phyloP scores from a whole-genome alignment of 345 rosid genomes.

The Lagerstroemia speciosa region DNA sequence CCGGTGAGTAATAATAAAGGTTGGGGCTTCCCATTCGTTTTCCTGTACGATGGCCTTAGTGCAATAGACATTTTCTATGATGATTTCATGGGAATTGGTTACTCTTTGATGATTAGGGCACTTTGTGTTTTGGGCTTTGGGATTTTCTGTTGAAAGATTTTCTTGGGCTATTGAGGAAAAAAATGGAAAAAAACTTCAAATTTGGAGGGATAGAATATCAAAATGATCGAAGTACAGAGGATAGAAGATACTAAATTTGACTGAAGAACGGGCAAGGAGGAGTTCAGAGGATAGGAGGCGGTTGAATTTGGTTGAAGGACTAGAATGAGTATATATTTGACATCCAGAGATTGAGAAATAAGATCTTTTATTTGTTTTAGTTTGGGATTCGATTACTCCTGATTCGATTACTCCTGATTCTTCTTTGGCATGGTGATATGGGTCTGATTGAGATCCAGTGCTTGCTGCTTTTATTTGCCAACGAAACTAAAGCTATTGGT shows the following conservation, averaged over 20 bases:
- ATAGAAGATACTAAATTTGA: too few species aligned
- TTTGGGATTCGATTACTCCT: background rate
- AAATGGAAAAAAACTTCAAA: background rate
- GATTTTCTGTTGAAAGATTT: background rate
- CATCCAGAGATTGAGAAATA: too few species aligned
- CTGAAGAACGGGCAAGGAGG: too few species aligned
- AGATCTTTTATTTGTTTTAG: too few species aligned
- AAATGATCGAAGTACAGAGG: too few species aligned
- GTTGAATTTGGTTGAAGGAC: background rate
- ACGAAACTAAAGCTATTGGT: background rate
- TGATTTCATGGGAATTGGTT: background rate
- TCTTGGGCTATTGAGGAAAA: background rate
- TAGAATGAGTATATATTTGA: background rate
- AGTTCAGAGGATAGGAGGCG: too few species aligned
- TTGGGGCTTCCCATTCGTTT: background rate
- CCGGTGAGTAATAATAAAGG: constrained; percentile 43
- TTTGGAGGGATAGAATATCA: too few species aligned
- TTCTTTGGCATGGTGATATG: background rate
- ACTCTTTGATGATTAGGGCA: background rate
- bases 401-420: background rate
- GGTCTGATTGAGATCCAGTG: background rate
- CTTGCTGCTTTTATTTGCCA: background rate
- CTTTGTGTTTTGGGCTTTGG: background rate
- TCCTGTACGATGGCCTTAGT: background rate
- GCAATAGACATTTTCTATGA: too few species aligned